A percentile compares a stretch with the other conserved stretches of the same genome.
phyloP scores from a whole-genome alignment of 352 stramenopile species.

The Globisporangium uncinulatum region DNA sequence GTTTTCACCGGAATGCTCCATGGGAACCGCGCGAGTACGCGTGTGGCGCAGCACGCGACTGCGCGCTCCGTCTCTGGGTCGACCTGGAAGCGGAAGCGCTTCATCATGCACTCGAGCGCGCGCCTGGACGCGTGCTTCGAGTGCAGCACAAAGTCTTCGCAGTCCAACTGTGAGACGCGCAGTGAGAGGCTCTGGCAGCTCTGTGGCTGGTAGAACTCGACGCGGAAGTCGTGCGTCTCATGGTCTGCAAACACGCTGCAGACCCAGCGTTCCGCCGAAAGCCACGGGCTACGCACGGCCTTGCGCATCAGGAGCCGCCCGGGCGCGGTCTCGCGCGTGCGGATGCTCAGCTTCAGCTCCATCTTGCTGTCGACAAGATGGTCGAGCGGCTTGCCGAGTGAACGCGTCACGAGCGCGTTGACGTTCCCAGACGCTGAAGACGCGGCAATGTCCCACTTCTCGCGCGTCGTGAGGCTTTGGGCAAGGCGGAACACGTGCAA shows the following conservation, averaged over 20 bases:
- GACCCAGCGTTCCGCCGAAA: slow-evolving; percentile 22
- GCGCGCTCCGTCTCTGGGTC: slow-evolving; percentile 10
- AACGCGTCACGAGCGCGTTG: neutral
- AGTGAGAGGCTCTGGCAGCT: slow-evolving; percentile 17
- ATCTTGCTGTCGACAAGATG: slow-evolving; percentile 4
- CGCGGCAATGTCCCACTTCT: neutral
- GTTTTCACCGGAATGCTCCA: slow-evolving; percentile 29
- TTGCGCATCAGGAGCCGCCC: slow-evolving; percentile 29
- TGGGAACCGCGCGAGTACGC: slow-evolving; percentile 36
- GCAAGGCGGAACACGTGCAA: slow-evolving; percentile 41
- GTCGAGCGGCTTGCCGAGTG: neutral
- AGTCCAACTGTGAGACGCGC: slow-evolving; percentile 17
- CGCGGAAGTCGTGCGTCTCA: slow-evolving; percentile 12
- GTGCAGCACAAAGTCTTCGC: slow-evolving; percentile 19
- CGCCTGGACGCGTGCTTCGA: slow-evolving; percentile 7
- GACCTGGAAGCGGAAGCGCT: slow-evolving; percentile 22
- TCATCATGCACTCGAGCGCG: slow-evolving; percentile 13
- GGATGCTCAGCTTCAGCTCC: slow-evolving; percentile 19
- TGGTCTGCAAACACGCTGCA: slow-evolving; percentile 26
- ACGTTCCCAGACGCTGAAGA: neutral
- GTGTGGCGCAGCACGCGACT: slow-evolving; percentile 11
- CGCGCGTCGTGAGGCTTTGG: slow-evolving; percentile 10
- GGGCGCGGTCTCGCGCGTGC: slow-evolving; percentile 16
- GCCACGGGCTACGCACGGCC: slow-evolving; percentile 23
- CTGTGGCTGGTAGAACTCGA: slow-evolving; percentile 39